These are phyloP conservation scores for Cochlearia excelsa DNA, from an alignment of 345 rosid genomes.

Conservation along the genomic window DNA sequence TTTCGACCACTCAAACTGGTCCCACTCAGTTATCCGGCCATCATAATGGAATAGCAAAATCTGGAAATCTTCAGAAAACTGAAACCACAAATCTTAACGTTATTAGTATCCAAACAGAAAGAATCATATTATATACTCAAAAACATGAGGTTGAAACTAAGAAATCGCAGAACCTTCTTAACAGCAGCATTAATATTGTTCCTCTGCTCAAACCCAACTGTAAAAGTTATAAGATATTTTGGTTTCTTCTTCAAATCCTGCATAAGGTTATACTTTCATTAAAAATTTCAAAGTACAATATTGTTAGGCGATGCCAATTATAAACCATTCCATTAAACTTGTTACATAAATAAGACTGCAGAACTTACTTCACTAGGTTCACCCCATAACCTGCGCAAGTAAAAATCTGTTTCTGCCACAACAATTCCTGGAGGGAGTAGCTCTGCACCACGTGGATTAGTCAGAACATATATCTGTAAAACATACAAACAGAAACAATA, in stretches of 20 bases:
- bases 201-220: constrained; percentile 79
- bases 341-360: neutral
- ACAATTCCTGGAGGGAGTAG: constrained; percentile 83
- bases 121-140: neutral
- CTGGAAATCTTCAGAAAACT: constrained; percentile 89
- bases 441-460: constrained; percentile 96
- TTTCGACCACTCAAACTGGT: constrained; percentile 84
- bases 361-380: constrained; percentile 83
- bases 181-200: constrained; percentile 62
- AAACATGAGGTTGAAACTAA: neutral
- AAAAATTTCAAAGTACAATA: neutral
- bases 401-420: constrained; percentile 72
- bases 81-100: constrained; percentile 29
- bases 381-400: constrained; percentile 92
- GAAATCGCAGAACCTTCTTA: constrained; percentile 56
- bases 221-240: constrained; percentile 73
- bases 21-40: constrained; percentile 90
- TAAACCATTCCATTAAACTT: neutral
- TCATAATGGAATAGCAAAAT: constrained; percentile 89
- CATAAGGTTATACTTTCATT: constrained; percentile 24
- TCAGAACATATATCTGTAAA: constrained; percentile 69
- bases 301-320: neutral
- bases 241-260: constrained; percentile 87
- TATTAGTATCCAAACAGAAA: neutral
- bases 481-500: neutral